Evolutionary conservation across 2,329 filamentous ascomycete species (phyloP).

Genomic region (Ophiostoma triangulosporum): DNA sequence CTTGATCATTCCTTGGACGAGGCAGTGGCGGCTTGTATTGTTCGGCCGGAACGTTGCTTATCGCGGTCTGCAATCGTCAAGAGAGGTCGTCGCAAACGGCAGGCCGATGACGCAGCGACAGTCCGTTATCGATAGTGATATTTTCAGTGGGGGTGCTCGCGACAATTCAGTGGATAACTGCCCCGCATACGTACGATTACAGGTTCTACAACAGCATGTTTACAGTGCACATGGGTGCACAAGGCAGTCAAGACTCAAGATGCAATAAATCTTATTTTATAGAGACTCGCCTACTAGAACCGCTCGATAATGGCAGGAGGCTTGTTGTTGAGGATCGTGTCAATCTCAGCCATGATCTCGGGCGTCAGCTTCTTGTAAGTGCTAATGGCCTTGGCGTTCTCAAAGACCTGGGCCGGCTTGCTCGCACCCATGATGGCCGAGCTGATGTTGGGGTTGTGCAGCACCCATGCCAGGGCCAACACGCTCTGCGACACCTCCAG

Average conservation of each 20-base stretch:
- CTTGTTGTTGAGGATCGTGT: conserved; percentile 45
- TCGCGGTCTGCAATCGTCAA: not conserved
- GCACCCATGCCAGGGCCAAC: conserved; percentile 48
- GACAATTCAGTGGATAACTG: not conserved
- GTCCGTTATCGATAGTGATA: conserved; percentile 1
- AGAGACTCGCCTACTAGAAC: too few species aligned
- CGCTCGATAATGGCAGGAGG: conserved; percentile 29
- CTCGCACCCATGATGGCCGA: conserved; percentile 50
- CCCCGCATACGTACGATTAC: not conserved
- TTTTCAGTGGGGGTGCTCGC: conserved; percentile 1
- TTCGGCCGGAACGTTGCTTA: not conserved
- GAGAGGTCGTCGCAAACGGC: not conserved
- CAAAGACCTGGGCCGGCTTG: conserved; percentile 43
- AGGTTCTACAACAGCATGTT: too few species aligned
- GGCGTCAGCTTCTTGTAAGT: conserved; percentile 43
- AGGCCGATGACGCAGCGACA: conserved; percentile 6
- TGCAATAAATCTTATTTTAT: too few species aligned
- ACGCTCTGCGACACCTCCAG: conserved; percentile 44
- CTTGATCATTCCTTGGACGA: conserved; percentile 5
- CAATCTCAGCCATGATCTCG: conserved; percentile 46
- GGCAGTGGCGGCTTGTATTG: too few species aligned
- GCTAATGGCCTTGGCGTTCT: conserved; percentile 41
- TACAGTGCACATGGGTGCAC: too few species aligned
- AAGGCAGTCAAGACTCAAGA: too few species aligned
- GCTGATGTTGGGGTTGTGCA: conserved; percentile 48